Base-by-base conservation (phyloP, 1,139 yeast genomes). In the Suhomyces coccinellae region DNA sequence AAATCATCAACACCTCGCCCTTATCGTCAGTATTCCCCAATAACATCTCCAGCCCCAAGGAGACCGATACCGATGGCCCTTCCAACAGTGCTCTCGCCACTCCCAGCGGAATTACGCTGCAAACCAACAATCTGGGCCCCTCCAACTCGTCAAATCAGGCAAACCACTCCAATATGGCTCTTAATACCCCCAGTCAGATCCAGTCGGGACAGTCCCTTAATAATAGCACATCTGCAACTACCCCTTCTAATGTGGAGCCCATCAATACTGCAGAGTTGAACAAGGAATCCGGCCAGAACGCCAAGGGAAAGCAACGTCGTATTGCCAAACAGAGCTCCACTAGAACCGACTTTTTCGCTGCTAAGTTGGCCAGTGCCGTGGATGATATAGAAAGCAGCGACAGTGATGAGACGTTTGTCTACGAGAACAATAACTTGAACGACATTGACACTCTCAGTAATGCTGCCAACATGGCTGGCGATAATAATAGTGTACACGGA, bases 351-450 rank as follows among this genome's bases (percentile, higher is more conserved):
- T 83, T 88, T 47, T 91, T 91, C 66, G 98, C 98, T 11, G 97
- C 98, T 0, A 86, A 86, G 56, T 71, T 91, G 51, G 97, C 97
- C 7, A 85, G 90, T 52, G 98, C 98, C 0, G 96, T 91, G 8
- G 96, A 88, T 55, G 97, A 89, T 56, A 89, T 81, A 22, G 90
- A 87, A 48, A 80, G 86, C 38, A 84, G 91, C 34, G 97, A 89
- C 61, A 83, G 91, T 35, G 96, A 90, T 55, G 98, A 93, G 63
- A 88, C 96, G 1, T 91, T 91, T 73, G 97, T 91, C 11, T 91
- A 91, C 62, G 97, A 90, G 56, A 79, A 80, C 45, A 69, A 65
- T 44, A 67, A 66, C 45, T 50, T 54, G 29, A 56, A 61, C 44
- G 62, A 61, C 17, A 56, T 51, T 36, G 58, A 54, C 7, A 55